Evolutionary conservation across 2,329 filamentous ascomycete genomes (phyloP).

Genomic region (Tolypocladium cylindrosporum): DNA sequence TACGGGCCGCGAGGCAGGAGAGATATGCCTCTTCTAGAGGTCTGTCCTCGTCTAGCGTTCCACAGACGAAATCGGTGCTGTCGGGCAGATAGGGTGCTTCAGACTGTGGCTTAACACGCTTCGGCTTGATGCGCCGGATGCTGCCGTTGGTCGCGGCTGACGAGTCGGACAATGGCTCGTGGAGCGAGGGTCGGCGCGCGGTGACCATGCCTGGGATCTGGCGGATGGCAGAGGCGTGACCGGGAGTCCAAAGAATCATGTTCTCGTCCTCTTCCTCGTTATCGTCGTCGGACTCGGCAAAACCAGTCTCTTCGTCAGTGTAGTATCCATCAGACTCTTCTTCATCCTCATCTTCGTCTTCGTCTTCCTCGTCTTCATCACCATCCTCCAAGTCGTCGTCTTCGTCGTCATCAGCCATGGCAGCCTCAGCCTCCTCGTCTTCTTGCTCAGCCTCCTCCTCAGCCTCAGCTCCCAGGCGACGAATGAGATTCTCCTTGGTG

Average conservation of each 20-base stretch:
- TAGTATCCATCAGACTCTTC: conserved; percentile 61
- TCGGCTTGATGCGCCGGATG: conserved; percentile 15
- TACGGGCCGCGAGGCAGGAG: conserved; percentile 70
- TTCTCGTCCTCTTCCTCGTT: conserved; percentile 57
- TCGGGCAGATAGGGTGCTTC: conserved; percentile 80
- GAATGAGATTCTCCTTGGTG: conserved; percentile 79
- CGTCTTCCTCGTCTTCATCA: conserved; percentile 37
- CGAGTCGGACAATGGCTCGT: conserved; percentile 47
- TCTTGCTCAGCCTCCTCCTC: conserved; percentile 79
- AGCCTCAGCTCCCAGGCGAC: conserved; percentile 75
- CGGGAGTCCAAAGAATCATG: conserved; percentile 45
- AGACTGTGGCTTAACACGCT: conserved; percentile 16
- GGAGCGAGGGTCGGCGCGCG: conserved; percentile 25
- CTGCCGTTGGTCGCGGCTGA: conserved; percentile 40
- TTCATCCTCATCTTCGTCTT: conserved; percentile 38
- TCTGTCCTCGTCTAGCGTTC: conserved; percentile 89
- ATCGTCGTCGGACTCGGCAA: conserved; percentile 59
- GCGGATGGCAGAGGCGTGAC: conserved; percentile 26
- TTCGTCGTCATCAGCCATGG: conserved; percentile 32
- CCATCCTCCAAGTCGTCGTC: conserved; percentile 40
- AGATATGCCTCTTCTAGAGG: conserved; percentile 91
- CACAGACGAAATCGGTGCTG: conserved; percentile 98
- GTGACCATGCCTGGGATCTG: conserved; percentile 23
- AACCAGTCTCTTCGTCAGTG: conserved; percentile 61
- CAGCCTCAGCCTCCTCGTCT: conserved; percentile 48